Evolutionary conservation across 1,139 yeast genomes (phyloP).

Genomic region (Debaryomyces psychrophilus): DNA sequence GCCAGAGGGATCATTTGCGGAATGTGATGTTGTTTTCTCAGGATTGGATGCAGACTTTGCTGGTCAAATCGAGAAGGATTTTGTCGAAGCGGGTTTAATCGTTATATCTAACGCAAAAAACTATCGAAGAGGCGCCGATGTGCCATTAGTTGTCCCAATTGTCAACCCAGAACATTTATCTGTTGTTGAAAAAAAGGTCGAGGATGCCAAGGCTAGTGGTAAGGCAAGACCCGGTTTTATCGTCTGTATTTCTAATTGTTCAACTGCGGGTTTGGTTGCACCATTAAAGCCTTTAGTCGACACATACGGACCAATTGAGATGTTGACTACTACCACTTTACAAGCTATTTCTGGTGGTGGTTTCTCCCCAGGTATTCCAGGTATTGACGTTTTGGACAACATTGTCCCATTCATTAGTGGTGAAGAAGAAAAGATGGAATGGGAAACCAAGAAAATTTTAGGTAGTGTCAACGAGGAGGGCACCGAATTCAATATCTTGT

Average conservation of each 20-base stretch:
- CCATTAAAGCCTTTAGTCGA: constrained; percentile 93
- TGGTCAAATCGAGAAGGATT: constrained; percentile 86
- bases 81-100: constrained; percentile 77
- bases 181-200: constrained; percentile 65
- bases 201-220: constrained; percentile 55
- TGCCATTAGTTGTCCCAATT: constrained; percentile 93
- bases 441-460: constrained; percentile 95
- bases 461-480: constrained; percentile 62
- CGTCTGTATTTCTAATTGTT: constrained; percentile 95
- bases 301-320: constrained; percentile 84
- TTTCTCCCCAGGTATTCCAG: constrained; percentile 96
- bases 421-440: constrained; percentile 97
- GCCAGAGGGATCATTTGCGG: constrained; percentile 68
- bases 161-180: constrained; percentile 93
- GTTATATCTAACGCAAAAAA: constrained; percentile 95
- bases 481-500: constrained; percentile 60
- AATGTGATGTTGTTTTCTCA: constrained; percentile 92
- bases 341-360: constrained; percentile 99
- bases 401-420: constrained; percentile 93
- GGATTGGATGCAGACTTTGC: constrained; percentile 95
- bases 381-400: constrained; percentile 92
- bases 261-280: constrained; percentile 97
- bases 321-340: constrained; percentile 85
- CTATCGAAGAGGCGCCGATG: constrained; percentile 84
- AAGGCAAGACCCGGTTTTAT: constrained; percentile 73